Conservation (phyloP, 2,329 filamentous ascomycete species). For the Clonostachys sp. region DNA sequence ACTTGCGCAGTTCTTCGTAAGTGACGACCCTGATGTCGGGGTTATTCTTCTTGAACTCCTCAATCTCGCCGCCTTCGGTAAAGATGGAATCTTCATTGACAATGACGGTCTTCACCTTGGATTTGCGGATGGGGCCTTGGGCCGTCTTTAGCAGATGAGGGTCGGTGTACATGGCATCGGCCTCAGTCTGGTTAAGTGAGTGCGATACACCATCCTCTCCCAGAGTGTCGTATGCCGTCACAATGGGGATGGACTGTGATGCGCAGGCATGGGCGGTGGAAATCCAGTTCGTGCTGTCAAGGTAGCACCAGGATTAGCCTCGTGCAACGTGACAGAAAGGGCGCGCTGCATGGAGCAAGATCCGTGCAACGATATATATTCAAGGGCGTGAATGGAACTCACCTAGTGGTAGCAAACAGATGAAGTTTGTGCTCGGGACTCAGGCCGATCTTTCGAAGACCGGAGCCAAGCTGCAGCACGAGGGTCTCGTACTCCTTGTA, state of each 20-base stretch:
- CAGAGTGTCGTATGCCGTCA: constrained; percentile 92
- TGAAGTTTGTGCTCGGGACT: constrained; percentile 65
- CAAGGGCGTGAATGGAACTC: constrained; percentile 13
- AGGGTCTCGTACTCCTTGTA: constrained; percentile 75
- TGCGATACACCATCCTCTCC: constrained; percentile 81
- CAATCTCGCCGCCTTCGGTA: constrained; percentile 43
- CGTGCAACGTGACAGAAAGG: not conserved
- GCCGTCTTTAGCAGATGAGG: constrained; percentile 68
- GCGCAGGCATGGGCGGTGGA: constrained; percentile 71
- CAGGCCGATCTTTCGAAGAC: constrained; percentile 71
- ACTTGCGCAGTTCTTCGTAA: constrained; percentile 47
- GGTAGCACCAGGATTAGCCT: not conserved
- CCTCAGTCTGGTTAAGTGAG: constrained; percentile 76
- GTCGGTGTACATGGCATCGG: constrained; percentile 82
- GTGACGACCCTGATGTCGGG: constrained; percentile 48
- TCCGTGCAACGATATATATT: not conserved
- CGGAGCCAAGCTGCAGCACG: constrained; percentile 65
- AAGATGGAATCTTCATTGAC: constrained; percentile 58
- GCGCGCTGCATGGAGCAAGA: not conserved
- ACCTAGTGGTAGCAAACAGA: constrained; percentile 81
- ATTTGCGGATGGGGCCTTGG: constrained; percentile 48
- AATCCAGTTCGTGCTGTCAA: constrained; percentile 71
- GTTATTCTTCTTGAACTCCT: constrained; percentile 51
- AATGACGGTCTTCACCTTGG: constrained; percentile 53
- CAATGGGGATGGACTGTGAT: constrained; percentile 85